phyloP scores from a whole-genome alignment of 768 basidiomycete species.

The Russula emetica region DNA sequence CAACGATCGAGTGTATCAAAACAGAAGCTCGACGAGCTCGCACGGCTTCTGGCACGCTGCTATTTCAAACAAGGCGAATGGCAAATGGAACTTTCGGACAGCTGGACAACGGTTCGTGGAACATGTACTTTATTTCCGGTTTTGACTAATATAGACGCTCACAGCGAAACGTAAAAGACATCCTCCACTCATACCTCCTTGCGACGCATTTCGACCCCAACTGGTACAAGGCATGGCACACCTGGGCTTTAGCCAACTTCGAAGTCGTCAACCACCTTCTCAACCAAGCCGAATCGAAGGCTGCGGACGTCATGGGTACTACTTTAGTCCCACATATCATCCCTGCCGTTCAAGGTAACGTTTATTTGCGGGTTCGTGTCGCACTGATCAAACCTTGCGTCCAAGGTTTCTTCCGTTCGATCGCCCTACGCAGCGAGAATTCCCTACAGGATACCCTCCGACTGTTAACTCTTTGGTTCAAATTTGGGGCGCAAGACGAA shows the following conservation, averaged over 20 bases:
- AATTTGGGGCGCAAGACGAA: conserved; percentile 85
- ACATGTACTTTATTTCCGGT: not conserved
- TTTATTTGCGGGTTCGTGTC: not conserved
- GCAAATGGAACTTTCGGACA: conserved; percentile 77
- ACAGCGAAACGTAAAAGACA: conserved; percentile 75
- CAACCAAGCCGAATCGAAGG: conserved; percentile 51
- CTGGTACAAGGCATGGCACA: conserved; percentile 99
- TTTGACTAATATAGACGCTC: conserved; percentile 27
- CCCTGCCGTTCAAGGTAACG: conserved; percentile 82
- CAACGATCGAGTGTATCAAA: conserved; percentile 51
- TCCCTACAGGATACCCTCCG: conserved; percentile 93
- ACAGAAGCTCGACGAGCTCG: conserved; percentile 62
- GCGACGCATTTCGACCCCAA: conserved; percentile 87
- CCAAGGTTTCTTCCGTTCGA: conserved; percentile 91
- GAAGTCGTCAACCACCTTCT: conserved; percentile 86
- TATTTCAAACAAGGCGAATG: conserved; percentile 96
- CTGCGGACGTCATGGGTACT: conserved; percentile 53
- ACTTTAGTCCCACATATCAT: conserved; percentile 79
- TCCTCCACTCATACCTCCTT: conserved; percentile 76
- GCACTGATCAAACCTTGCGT: conserved; percentile 20
- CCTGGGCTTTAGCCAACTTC: conserved; percentile 96
- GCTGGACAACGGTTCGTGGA: conserved; percentile 67
- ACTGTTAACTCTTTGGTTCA: conserved; percentile 95
- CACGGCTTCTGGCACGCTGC: conserved; percentile 89
- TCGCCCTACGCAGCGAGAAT: conserved; percentile 82